phyloP scores from a whole-genome alignment of 371 early-diverging fungal species.

The Capniomyces stellatus region DNA sequence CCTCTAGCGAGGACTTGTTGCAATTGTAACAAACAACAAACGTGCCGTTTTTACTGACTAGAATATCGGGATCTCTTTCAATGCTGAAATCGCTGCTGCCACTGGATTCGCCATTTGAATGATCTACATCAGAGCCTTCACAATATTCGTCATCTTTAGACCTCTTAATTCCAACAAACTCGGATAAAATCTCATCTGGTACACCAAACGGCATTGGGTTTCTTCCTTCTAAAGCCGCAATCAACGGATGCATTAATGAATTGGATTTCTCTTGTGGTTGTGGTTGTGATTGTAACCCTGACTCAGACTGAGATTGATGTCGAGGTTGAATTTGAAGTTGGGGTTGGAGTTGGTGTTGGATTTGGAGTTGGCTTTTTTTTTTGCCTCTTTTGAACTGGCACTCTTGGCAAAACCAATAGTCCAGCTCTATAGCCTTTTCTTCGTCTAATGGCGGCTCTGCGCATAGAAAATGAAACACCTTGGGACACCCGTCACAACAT shows the following conservation, averaged over 20 bases:
- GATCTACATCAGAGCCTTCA: conserved; percentile 12
- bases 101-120: too few relatives aligned
- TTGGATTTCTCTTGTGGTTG: neutral
- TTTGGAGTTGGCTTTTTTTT: too few relatives aligned
- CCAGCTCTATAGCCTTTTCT: conserved; percentile 27
- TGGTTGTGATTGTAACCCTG: neutral
- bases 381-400: conserved; percentile 31
- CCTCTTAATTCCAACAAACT: conserved; percentile 26
- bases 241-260: conserved; percentile 10
- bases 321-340: neutral
- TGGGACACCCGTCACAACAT: conserved; percentile 58
- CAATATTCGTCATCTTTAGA: conserved; percentile 11
- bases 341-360: conserved; percentile 9
- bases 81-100: conserved; percentile 16
- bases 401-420: conserved; percentile 45
- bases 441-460: conserved; percentile 45
- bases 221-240: conserved; percentile 8
- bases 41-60: conserved; percentile 32
- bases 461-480: conserved; percentile 52
- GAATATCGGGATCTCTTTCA: conserved; percentile 27
- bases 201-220: conserved; percentile 26
- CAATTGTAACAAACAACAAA: conserved; percentile 41
- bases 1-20: conserved; percentile 32
- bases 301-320: neutral
- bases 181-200: conserved; percentile 33